Evolutionary conservation across 768 basidiomycete species (phyloP).

Genomic region (Hypsizygus marmoreus): DNA sequence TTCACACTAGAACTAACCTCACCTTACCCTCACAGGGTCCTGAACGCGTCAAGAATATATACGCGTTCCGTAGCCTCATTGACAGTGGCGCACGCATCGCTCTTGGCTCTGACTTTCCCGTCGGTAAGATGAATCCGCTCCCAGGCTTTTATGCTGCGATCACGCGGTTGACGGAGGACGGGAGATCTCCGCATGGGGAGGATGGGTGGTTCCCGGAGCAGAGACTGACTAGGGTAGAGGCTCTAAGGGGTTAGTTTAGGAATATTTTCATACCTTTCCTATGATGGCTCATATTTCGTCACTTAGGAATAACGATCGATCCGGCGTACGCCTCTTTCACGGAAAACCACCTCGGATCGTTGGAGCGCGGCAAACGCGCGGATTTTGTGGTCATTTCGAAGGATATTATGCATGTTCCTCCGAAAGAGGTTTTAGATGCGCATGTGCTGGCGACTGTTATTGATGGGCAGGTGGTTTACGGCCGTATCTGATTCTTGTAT

Average conservation of each 20-base stretch:
- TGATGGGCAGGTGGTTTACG: slow-evolving; percentile 52
- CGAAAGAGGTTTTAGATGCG: slow-evolving; percentile 51
- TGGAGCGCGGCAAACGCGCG: slow-evolving; percentile 64
- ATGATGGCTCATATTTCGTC: slow-evolving; percentile 19
- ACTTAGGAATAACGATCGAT: slow-evolving; percentile 67
- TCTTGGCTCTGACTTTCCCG: slow-evolving; percentile 76
- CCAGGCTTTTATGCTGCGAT: slow-evolving; percentile 73
- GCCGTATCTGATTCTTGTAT: too few relatives aligned
- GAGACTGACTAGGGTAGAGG: slow-evolving; percentile 47
- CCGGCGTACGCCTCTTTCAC: slow-evolving; percentile 73
- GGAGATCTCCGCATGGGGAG: slow-evolving; percentile 67
- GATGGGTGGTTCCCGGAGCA: slow-evolving; percentile 77
- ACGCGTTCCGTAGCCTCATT: slow-evolving; percentile 65
- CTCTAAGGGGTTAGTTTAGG: background rate
- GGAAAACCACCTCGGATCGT: slow-evolving; percentile 57
- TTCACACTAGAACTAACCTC: too few relatives aligned
- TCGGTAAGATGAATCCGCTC: slow-evolving; percentile 72
- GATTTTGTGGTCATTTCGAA: slow-evolving; percentile 71
- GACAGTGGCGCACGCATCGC: slow-evolving; percentile 34
- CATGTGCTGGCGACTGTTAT: slow-evolving; percentile 66
- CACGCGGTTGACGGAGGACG: slow-evolving; percentile 58
- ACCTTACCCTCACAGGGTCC: slow-evolving; percentile 45
- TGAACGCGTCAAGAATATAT: slow-evolving; percentile 68
- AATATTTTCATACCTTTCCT: background rate
- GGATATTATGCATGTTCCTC: slow-evolving; percentile 61